Percentiles rank a stretch among this genome's conserved stretches.
phyloP scores from a whole-genome alignment of 371 early-diverging fungal genomes.

The Smittium culicis region DNA sequence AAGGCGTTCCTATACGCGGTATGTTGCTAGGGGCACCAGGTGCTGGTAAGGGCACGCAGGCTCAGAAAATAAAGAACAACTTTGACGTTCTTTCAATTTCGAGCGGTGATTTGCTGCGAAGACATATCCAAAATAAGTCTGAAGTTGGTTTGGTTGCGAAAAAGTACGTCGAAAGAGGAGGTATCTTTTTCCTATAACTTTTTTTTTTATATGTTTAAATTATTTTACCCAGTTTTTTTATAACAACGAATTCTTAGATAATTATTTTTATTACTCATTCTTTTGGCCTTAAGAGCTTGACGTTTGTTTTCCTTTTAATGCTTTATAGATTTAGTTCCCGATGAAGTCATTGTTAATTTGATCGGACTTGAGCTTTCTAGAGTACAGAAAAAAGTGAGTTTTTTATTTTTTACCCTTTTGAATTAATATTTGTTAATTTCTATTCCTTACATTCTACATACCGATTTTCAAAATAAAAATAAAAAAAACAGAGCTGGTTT shows the following conservation, averaged over 20 bases:
- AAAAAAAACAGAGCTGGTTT: conserved; percentile 52
- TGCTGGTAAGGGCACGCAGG: conserved; percentile 78
- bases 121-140: conserved; percentile 55
- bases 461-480: conserved; percentile 4
- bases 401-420: conserved; percentile 11
- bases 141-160: conserved; percentile 48
- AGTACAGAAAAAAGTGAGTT: conserved; percentile 19
- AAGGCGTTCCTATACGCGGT: neutral
- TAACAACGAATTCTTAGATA: conserved; percentile 1
- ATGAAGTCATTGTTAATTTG: conserved; percentile 59
- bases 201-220: conserved; percentile 14
- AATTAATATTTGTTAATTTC: neutral
- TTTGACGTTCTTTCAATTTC: conserved; percentile 57
- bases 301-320: conserved; percentile 14
- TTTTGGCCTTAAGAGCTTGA: no score
- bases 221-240: neutral
- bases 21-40: conserved; percentile 28
- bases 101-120: conserved; percentile 71
- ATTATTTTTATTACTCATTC: neutral
- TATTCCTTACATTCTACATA: conserved; percentile 10
- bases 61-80: conserved; percentile 48
- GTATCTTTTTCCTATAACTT: no score
- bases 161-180: conserved; percentile 42
- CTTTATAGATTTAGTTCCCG: conserved; percentile 57
- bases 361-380: conserved; percentile 50